phyloP scores from a whole-genome alignment of 371 early-diverging fungal genomes.

The Coemansia sp. region DNA sequence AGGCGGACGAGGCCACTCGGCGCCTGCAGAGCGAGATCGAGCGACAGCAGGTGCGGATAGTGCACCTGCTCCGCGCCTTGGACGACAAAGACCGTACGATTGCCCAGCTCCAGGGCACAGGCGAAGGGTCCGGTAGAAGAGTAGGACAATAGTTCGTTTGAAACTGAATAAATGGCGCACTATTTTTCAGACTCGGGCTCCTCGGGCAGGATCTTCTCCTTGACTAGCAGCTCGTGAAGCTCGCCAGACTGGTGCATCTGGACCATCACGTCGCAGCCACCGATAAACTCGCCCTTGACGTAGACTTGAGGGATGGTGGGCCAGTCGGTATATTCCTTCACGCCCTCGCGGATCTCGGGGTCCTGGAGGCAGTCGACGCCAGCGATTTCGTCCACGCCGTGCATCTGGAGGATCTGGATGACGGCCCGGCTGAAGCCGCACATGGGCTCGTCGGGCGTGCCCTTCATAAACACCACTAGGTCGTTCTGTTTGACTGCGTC shows the following conservation, averaged over 20 bases:
- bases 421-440: conserved; percentile 94
- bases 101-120: conserved; percentile 9
- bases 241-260: conserved; percentile 92
- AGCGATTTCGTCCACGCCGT: conserved; percentile 79
- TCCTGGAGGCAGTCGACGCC: conserved; percentile 89
- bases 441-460: conserved; percentile 86
- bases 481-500: conserved; percentile 60
- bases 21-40: conserved; percentile 21
- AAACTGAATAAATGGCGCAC: background rate
- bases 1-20: background rate
- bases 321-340: conserved; percentile 96
- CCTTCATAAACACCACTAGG: conserved; percentile 94
- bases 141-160: background rate
- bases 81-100: conserved; percentile 27
- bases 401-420: conserved; percentile 83
- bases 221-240: conserved; percentile 78
- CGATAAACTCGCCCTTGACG: conserved; percentile 95
- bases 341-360: conserved; percentile 83
- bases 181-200: conserved; percentile 48
- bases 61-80: conserved; percentile 39
- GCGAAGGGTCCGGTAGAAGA: background rate
- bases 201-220: conserved; percentile 65
- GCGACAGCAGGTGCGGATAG: conserved; percentile 30
- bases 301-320: conserved; percentile 99
- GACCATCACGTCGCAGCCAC: conserved; percentile 94